Percentiles rank a stretch among this genome's conserved stretches.
Conservation (phyloP, 345 rosid genomes). For the Populus nigra region DNA sequence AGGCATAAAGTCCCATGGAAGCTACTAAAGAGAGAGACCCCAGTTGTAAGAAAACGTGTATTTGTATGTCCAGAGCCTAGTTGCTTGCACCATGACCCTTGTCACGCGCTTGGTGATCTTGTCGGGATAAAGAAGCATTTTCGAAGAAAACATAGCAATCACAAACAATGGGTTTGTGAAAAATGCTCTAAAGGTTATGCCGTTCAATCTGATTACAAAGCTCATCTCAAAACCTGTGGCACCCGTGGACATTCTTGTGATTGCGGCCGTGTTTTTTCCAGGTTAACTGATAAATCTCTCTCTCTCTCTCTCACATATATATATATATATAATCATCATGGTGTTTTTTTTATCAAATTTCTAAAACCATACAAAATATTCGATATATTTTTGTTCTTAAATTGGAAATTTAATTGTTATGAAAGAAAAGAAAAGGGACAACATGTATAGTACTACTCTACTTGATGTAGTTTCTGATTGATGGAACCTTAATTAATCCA, state of each 20-base stretch:
- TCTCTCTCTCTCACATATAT: not conserved
- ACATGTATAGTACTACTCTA: too few species aligned
- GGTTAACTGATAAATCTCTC: conserved; percentile 35
- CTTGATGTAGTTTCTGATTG: conserved; percentile 13
- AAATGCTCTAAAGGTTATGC: conserved; percentile 95
- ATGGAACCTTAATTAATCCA: conserved; percentile 26
- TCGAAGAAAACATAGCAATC: conserved; percentile 80
- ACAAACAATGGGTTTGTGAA: conserved; percentile 90
- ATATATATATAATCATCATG: not conserved
- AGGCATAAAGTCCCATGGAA: conserved; percentile 99
- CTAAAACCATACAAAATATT: not conserved
- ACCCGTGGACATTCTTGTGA: conserved; percentile 97
- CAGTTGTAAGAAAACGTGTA: conserved; percentile 69
- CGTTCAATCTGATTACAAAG: conserved; percentile 94
- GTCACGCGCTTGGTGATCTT: conserved; percentile 92
- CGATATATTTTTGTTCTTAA: too few species aligned
- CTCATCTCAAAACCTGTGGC: conserved; percentile 97
- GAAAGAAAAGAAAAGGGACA: too few species aligned
- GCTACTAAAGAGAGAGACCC: conserved; percentile 79
- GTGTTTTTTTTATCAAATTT: not conserved
- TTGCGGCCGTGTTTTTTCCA: conserved; percentile 95
- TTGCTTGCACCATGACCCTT: conserved; percentile 91
- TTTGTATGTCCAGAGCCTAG: conserved; percentile 92
- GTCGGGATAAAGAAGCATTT: conserved; percentile 98
- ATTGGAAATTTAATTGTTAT: too few species aligned